Evolutionary conservation across 768 basidiomycete genomes (phyloP).

Genomic region (Lactarius indigo): DNA sequence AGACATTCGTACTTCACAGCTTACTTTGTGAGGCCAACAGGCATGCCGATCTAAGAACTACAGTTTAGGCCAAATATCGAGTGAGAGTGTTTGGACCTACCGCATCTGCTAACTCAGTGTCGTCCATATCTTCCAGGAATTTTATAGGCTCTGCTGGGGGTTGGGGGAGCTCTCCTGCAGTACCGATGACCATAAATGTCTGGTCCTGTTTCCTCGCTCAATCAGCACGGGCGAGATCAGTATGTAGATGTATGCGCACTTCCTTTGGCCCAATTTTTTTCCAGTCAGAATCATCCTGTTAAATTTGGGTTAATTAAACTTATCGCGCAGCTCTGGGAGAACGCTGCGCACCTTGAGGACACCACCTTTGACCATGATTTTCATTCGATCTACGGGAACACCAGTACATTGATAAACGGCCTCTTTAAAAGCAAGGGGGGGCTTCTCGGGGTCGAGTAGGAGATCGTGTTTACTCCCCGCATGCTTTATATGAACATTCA

Average conservation of each 20-base stretch:
- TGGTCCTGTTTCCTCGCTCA: slow-evolving; percentile 57
- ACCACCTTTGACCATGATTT: slow-evolving; percentile 93
- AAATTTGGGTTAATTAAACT: neutral
- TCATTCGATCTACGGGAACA: slow-evolving; percentile 89
- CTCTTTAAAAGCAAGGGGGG: slow-evolving; percentile 76
- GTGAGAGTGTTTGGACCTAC: slow-evolving; percentile 41
- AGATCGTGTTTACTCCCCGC: slow-evolving; percentile 76
- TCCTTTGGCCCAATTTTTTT: slow-evolving; percentile 78
- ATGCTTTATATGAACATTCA: slow-evolving; percentile 86
- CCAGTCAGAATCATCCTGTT: slow-evolving; percentile 84
- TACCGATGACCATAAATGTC: slow-evolving; percentile 90
- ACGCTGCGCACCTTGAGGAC: slow-evolving; percentile 68
- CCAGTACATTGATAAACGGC: slow-evolving; percentile 78
- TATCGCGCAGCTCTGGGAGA: neutral
- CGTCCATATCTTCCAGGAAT: slow-evolving; percentile 93
- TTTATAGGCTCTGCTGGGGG: slow-evolving; percentile 74
- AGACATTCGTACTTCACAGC: slow-evolving; percentile 24
- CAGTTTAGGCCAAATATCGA: neutral
- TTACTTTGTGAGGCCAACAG: slow-evolving; percentile 76
- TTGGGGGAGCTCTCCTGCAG: slow-evolving; percentile 88
- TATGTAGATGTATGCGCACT: slow-evolving; percentile 40
- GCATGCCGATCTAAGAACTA: slow-evolving; percentile 53
- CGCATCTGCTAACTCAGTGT: slow-evolving; percentile 72
- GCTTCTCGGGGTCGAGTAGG: slow-evolving; percentile 65
- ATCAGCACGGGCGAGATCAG: neutral